Evolutionary conservation across 768 basidiomycete species (phyloP).

Genomic region (Tulasnella sp.): DNA sequence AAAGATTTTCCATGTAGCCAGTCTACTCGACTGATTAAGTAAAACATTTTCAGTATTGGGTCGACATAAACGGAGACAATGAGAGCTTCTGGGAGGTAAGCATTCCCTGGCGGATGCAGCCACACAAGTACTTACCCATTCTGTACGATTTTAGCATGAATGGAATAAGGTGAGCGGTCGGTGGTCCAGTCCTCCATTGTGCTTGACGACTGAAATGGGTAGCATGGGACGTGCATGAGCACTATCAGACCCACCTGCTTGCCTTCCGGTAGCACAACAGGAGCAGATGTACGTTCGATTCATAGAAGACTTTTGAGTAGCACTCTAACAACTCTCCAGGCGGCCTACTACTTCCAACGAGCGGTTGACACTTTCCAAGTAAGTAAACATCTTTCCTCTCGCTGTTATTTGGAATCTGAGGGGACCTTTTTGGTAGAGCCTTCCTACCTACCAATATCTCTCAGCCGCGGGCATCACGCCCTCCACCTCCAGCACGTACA

Average conservation of each 20-base stretch:
- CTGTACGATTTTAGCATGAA: conserved; percentile 31
- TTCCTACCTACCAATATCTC: conserved; percentile 74
- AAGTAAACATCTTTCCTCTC: neutral
- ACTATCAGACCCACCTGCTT: conserved; percentile 35
- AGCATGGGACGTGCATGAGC: conserved; percentile 35
- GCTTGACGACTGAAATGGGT: neutral
- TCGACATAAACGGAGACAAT: conserved; percentile 31
- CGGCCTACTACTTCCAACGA: conserved; percentile 14
- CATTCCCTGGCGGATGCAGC: neutral
- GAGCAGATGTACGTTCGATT: conserved; percentile 33
- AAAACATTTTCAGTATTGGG: conserved; percentile 4
- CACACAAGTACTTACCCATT: neutral
- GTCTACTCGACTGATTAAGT: neutral
- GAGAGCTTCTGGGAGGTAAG: conserved; percentile 34
- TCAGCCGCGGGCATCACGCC: conserved; percentile 69
- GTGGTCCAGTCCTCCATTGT: conserved; percentile 1
- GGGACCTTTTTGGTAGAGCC: conserved; percentile 39
- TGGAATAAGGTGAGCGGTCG: conserved; percentile 24
- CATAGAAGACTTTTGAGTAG: neutral
- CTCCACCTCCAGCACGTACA: conserved; percentile 52
- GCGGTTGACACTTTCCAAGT: conserved; percentile 59
- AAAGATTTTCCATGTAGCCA: neutral
- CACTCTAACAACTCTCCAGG: neutral
- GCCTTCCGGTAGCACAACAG: conserved; percentile 26
- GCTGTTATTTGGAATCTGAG: neutral